phyloP scores from a whole-genome alignment of 208 protist species.

The Trypanosoma cruzi region DNA sequence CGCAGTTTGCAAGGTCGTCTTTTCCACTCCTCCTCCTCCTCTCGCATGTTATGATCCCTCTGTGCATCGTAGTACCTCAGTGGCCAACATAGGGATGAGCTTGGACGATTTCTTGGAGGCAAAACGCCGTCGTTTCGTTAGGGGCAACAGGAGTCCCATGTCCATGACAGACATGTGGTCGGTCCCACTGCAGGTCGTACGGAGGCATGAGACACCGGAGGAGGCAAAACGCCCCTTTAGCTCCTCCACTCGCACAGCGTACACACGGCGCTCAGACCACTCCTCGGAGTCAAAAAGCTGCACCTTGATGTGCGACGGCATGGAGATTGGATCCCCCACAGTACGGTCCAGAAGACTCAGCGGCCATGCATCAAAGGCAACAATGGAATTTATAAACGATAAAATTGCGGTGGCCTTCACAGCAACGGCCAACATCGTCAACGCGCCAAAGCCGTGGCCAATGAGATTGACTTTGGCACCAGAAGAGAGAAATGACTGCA shows the following conservation, averaged over 20 bases:
- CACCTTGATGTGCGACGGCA: slow-evolving; percentile 4
- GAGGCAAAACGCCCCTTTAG: slow-evolving; percentile 1
- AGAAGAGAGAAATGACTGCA: slow-evolving; percentile 8
- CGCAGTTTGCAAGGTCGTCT: too few species aligned
- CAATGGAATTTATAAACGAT: slow-evolving; percentile 7
- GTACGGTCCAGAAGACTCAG: not conserved
- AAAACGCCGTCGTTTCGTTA: slow-evolving; percentile 13
- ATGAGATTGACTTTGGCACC: slow-evolving; percentile 14
- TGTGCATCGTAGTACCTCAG: slow-evolving; percentile 17
- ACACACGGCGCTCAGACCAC: slow-evolving; percentile 7
- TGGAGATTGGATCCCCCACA: not conserved
- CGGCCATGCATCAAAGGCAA: slow-evolving; percentile 15
- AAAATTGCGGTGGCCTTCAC: not conserved
- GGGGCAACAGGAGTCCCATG: slow-evolving; percentile 20
- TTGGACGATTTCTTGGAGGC: slow-evolving; percentile 20
- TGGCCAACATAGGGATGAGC: slow-evolving; percentile 20
- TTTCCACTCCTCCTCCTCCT: too few species aligned
- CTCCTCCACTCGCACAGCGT: not conserved
- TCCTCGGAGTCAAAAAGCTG: slow-evolving; percentile 24
- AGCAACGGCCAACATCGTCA: slow-evolving; percentile 19
- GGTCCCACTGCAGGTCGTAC: slow-evolving; percentile 5
- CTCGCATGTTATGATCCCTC: not conserved
- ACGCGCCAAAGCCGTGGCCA: slow-evolving; percentile 25
- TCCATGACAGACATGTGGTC: slow-evolving; percentile 21
- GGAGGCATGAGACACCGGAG: slow-evolving; percentile 1